These are phyloP conservation scores for Sporothrix dimorphospora DNA, from an alignment of 2,329 filamentous ascomycete species.

Conservation along the genomic window DNA sequence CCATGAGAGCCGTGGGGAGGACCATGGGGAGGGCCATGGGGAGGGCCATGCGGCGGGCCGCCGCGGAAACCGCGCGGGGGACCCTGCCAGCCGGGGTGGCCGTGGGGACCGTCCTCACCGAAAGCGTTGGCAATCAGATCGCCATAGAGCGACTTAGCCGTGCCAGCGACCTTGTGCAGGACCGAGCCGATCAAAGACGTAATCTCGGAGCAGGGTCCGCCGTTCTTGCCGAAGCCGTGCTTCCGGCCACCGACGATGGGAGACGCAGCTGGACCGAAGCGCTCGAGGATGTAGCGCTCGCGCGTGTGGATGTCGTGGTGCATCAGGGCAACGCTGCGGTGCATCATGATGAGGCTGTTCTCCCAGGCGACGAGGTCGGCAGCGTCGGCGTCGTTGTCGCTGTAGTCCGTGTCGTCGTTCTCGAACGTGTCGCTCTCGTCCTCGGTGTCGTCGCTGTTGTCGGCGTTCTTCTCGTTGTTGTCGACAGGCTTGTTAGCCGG, in stretches of 20 bases:
- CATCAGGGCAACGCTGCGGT: slow-evolving; percentile 25
- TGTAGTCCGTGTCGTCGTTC: slow-evolving; percentile 6
- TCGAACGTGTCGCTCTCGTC: slow-evolving; percentile 7
- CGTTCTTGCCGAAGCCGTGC: slow-evolving; percentile 4
- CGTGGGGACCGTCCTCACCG: slow-evolving; percentile 24
- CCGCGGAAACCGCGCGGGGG: not conserved
- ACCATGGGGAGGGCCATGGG: slow-evolving; percentile 13
- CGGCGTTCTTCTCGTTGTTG: not conserved
- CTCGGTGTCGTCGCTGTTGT: not conserved
- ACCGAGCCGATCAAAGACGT: slow-evolving; percentile 50
- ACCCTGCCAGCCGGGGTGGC: not conserved
- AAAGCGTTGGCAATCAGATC: slow-evolving; percentile 32
- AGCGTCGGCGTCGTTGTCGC: slow-evolving; percentile 26
- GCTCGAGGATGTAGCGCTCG: slow-evolving; percentile 29
- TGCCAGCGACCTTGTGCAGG: slow-evolving; percentile 45
- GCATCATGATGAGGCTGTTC: slow-evolving; percentile 28
- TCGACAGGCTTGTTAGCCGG: not conserved
- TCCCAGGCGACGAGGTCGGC: slow-evolving; percentile 32
- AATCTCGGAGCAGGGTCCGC: slow-evolving; percentile 37
- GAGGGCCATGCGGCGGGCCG: slow-evolving; percentile 23
- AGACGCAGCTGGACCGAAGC: slow-evolving; percentile 27
- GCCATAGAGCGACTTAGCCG: slow-evolving; percentile 42
- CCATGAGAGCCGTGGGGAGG: slow-evolving; percentile 7
- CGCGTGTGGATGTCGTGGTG: slow-evolving; percentile 31
- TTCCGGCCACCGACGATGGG: not conserved